phyloP scores from a whole-genome alignment of 2,329 filamentous ascomycete species.

The Paramyrothecium sp. region DNA sequence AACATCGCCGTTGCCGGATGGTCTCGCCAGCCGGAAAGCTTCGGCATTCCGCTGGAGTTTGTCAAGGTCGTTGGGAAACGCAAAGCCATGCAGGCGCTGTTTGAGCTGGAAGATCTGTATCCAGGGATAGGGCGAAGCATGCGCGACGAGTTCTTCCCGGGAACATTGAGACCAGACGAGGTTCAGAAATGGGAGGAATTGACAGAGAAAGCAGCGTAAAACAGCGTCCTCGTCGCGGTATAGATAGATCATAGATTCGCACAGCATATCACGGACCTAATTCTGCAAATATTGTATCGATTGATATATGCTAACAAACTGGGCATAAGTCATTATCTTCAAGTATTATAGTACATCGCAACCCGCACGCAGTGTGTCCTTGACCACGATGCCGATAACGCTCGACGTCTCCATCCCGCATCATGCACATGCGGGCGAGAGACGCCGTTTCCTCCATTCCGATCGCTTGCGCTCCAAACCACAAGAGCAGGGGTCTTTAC shows the following conservation, averaged over 20 bases:
- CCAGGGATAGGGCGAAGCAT: conserved; percentile 1
- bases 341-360: neutral
- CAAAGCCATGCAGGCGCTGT: conserved; percentile 10
- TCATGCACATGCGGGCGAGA: too few relatives aligned
- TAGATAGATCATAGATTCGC: too few relatives aligned
- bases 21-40: neutral
- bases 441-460: too few relatives aligned
- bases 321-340: neutral
- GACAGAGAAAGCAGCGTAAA: neutral
- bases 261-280: too few relatives aligned
- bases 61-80: neutral
- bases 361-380: neutral
- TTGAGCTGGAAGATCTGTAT: conserved; percentile 4
- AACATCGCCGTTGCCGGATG: conserved; percentile 33
- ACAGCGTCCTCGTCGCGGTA: too few relatives aligned
- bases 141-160: conserved; percentile 5
- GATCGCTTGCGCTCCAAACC: too few relatives aligned
- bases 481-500: neutral
- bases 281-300: too few relatives aligned
- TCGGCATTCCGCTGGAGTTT: conserved; percentile 2
- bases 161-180: neutral
- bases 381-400: neutral
- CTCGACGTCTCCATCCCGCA: too few relatives aligned
- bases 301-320: neutral
- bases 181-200: neutral